phyloP scores from a whole-genome alignment of 2,329 filamentous ascomycete species.

The Fusarium concolor region DNA sequence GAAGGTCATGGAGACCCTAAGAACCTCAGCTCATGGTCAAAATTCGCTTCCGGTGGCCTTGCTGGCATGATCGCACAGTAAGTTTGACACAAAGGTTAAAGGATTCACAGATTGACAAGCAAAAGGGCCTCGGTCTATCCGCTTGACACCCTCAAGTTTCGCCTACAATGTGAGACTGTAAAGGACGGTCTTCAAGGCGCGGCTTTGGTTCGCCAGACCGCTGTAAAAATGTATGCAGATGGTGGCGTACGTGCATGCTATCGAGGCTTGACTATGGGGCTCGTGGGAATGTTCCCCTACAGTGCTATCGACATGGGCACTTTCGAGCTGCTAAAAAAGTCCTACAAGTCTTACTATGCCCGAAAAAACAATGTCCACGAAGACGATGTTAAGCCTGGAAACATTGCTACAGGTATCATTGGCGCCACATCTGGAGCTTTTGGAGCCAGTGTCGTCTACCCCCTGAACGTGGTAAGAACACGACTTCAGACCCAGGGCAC shows the following conservation, averaged over 20 bases:
- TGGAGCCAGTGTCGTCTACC: constrained; percentile 94
- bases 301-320: constrained; percentile 96
- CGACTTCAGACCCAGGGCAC: constrained; percentile 95
- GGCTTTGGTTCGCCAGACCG: constrained; percentile 83
- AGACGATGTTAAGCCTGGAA: constrained; percentile 84
- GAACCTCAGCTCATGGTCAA: constrained; percentile 83
- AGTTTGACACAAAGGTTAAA: constrained; percentile 48
- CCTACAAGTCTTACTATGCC: constrained; percentile 77
- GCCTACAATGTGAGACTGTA: constrained; percentile 94
- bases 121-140: constrained; percentile 90
- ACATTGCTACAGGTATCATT: constrained; percentile 86
- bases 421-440: constrained; percentile 92
- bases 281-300: constrained; percentile 97
- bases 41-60: constrained; percentile 89
- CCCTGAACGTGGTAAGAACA: constrained; percentile 91
- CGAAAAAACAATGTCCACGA: constrained; percentile 77
- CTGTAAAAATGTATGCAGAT: constrained; percentile 84
- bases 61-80: constrained; percentile 95
- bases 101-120: constrained; percentile 18
- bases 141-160: constrained; percentile 83
- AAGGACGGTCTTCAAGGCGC: constrained; percentile 86
- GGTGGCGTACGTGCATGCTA: constrained; percentile 84
- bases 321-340: constrained; percentile 90
- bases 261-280: constrained; percentile 90
- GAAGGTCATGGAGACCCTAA: constrained; percentile 89